Evolutionary conservation across 2,329 filamentous ascomycete species (phyloP).

Genomic region (Pseudogymnoascus verrucosus): DNA sequence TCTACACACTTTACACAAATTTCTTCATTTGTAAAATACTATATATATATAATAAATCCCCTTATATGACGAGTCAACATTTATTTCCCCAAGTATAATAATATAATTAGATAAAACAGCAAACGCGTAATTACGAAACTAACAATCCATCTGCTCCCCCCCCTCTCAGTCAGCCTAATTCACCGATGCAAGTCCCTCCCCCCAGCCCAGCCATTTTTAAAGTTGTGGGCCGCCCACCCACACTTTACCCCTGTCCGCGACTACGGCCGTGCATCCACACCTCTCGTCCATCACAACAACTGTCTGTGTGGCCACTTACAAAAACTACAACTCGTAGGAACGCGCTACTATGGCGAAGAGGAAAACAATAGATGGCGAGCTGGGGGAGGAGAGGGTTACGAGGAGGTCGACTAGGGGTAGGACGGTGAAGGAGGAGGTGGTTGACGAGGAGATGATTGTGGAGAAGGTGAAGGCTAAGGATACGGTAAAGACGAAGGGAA

Average conservation of each 20-base stretch:
- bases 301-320: background rate
- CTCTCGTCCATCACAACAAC: background rate
- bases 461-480: conserved; percentile 27
- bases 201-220: background rate
- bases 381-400: background rate
- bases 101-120: no score
- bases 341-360: background rate
- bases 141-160: no score
- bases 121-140: no score
- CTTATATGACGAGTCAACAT: no score
- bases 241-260: background rate
- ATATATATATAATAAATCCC: no score
- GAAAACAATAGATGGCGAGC: background rate
- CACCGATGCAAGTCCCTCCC: no score
- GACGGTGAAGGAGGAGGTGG: background rate
- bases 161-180: no score
- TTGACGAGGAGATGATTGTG: background rate
- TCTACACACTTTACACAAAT: no score
- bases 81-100: no score
- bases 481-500: conserved; percentile 36
- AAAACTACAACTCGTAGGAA: background rate
- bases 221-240: background rate
- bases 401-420: background rate
- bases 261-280: background rate
- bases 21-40: no score